Conservation (phyloP, 306 rosid species). For the Oxytropis ochrocephala region DNA sequence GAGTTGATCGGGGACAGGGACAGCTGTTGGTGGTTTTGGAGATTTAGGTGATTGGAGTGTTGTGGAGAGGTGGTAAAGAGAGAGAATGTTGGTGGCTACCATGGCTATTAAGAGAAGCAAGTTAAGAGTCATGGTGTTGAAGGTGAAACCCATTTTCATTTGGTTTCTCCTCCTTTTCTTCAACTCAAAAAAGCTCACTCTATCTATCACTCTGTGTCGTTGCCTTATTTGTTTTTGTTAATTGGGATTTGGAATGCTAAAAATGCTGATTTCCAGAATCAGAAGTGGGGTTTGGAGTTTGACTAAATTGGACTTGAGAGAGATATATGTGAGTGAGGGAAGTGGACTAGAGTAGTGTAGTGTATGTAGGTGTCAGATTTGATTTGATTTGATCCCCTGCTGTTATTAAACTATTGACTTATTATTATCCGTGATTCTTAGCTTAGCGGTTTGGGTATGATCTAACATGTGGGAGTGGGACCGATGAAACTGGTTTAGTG, state of each 20-base stretch:
- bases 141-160: conserved; percentile 59
- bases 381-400: too few relatives aligned
- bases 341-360: neutral
- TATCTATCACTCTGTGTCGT: neutral
- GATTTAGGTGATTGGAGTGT: conserved; percentile 51
- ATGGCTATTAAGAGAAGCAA: conserved; percentile 71
- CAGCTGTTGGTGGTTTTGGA: conserved; percentile 22
- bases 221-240: neutral
- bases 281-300: conserved; percentile 3
- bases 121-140: conserved; percentile 83
- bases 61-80: conserved; percentile 87
- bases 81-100: conserved; percentile 95
- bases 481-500: too few relatives aligned
- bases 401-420: too few relatives aligned
- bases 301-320: conserved; percentile 1
- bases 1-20: conserved; percentile 66
- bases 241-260: neutral
- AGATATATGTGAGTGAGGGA: neutral
- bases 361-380: too few relatives aligned
- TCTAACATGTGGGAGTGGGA: too few relatives aligned
- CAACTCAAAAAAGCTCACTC: neutral
- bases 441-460: too few relatives aligned
- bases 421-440: too few relatives aligned
- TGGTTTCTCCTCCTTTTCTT: neutral
- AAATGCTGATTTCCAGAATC: neutral